Conservation (phyloP, 306 rosid genomes). For the Dryas drummondii region DNA sequence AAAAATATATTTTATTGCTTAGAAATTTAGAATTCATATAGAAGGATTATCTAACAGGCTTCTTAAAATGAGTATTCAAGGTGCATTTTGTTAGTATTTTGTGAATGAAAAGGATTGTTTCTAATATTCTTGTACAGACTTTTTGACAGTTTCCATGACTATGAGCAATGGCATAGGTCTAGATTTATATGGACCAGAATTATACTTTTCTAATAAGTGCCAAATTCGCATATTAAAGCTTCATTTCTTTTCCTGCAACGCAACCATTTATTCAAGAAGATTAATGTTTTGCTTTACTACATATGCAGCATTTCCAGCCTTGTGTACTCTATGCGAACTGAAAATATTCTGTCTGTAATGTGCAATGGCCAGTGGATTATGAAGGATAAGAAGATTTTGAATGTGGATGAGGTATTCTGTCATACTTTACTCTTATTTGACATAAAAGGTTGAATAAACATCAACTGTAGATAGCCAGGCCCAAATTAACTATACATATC, state of each 20-base stretch:
- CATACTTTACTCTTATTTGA: slow-evolving; percentile 7
- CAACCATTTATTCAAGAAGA: background rate
- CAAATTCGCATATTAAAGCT: no score
- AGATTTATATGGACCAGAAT: background rate
- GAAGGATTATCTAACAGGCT: background rate
- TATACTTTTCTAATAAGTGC: background rate
- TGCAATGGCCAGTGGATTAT: slow-evolving; percentile 88
- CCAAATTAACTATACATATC: background rate
- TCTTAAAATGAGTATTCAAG: background rate
- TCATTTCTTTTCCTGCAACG: background rate
- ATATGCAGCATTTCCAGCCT: slow-evolving; percentile 75
- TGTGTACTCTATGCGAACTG: slow-evolving; percentile 78
- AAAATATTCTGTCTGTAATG: slow-evolving; percentile 74
- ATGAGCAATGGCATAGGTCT: background rate
- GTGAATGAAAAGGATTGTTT: background rate
- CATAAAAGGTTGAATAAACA: background rate
- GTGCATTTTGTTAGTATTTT: background rate
- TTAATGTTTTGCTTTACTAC: slow-evolving; percentile 22
- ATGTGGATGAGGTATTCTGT: slow-evolving; percentile 62
- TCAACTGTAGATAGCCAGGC: background rate
- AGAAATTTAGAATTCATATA: background rate
- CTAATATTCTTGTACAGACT: background rate
- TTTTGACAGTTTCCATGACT: background rate
- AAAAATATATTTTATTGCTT: background rate
- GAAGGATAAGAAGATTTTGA: slow-evolving; percentile 72